These are phyloP conservation scores for Pseudozyma pruni DNA, from an alignment of 1,284 basidiomycete species.

Conservation along the genomic window DNA sequence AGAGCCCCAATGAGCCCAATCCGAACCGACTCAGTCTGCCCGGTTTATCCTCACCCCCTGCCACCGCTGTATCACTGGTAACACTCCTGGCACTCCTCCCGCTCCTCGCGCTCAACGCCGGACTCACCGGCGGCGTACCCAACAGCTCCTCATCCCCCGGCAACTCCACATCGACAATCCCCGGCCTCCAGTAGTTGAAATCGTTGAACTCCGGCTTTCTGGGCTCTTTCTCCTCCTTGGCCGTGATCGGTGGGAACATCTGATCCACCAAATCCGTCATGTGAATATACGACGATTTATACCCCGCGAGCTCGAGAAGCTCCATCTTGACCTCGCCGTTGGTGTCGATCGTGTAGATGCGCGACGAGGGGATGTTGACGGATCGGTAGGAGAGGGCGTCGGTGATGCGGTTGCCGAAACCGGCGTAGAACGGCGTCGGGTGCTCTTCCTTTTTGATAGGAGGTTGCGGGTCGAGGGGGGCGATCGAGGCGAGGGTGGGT, in stretches of 20 bases:
- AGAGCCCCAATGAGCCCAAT: conserved; percentile 46
- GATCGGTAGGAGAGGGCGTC: conserved; percentile 96
- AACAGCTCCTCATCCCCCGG: conserved; percentile 78
- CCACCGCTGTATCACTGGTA: conserved; percentile 19
- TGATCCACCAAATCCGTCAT: conserved; percentile 99
- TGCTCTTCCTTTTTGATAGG: conserved; percentile 54
- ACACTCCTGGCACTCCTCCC: conserved; percentile 70
- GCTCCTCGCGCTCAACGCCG: conserved; percentile 88
- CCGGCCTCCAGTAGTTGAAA: conserved; percentile 93
- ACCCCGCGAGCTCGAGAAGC: conserved; percentile 90
- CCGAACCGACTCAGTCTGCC: conserved; percentile 51
- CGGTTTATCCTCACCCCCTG: conserved; percentile 15
- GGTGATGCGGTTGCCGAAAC: conserved; percentile 98
- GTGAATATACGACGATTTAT: conserved; percentile 95
- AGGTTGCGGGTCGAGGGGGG: neutral
- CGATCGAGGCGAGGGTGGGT: conserved; percentile 5
- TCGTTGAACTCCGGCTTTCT: conserved; percentile 90
- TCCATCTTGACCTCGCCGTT: conserved; percentile 97
- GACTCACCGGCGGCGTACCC: conserved; percentile 78
- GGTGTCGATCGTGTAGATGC: conserved; percentile 98
- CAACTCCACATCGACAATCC: conserved; percentile 76
- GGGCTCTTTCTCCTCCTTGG: conserved; percentile 74
- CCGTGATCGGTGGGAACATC: conserved; percentile 92
- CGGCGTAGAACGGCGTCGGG: conserved; percentile 85
- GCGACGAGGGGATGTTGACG: conserved; percentile 90